Base-by-base conservation (phyloP, 306 rosid genomes). In the Spatholobus suberectus region DNA sequence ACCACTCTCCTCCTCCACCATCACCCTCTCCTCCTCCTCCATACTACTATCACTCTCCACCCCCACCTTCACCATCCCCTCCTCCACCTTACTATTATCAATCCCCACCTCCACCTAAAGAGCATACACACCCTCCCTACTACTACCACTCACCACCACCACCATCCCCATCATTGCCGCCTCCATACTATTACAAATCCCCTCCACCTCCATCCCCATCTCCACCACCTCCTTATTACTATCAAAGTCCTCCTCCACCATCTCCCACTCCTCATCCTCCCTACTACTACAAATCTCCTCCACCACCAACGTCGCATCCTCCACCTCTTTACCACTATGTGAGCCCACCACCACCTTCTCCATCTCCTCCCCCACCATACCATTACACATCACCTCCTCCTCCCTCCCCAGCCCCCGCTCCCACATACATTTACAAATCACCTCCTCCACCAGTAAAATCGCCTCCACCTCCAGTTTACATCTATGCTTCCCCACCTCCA, bases 401-500 rank as follows among this genome's bases (percentile, higher is more conserved):
- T 0, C 89, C 83, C 0, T 13, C 44, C 1, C 59, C 80, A 52
- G 51, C 87, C 10, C 71, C 87, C 20, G 76, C 90, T 11, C 90
- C 88, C 0, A 49, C 75, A 2, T 87, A 87, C 35, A 8, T 40
- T 29, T 87, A 87, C 87, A 66, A 49, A 8, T 87, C 89, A 0
- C 92, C 92, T 1, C 92, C 89, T 3, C 84, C 89, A 0, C 89
- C 89, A 0, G 7, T 71, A 6, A 59, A 69, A 5, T 89, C 92
- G 3, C 92, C 92, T 43, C 91, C 93, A 1, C 89, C 92, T 68
- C 92, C 90, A 1, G 87, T 21, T 76, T 91, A 91, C 89, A 80
- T 87, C 66, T 91, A 91, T 62, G 88, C 92, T 54, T 89, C 92
- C 81, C 92, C 92, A 32, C 92, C 92, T 51, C 92, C 92, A 52